Conservation (phyloP, 2,329 filamentous ascomycete genomes). For the Pseudocercospora vitis region DNA sequence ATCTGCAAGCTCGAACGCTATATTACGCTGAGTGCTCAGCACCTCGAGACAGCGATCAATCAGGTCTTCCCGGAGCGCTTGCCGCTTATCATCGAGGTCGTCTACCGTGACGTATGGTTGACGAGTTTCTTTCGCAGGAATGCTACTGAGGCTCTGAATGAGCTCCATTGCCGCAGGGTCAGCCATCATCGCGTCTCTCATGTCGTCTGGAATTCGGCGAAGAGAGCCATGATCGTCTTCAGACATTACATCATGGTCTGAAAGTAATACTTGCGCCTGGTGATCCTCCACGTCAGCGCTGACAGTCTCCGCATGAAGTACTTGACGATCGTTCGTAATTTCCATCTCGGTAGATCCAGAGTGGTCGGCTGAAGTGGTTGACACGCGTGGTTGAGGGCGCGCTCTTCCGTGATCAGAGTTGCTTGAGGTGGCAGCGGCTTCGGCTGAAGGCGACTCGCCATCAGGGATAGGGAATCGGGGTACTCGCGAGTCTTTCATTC, state of each 20-base stretch:
- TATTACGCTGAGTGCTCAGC: slow-evolving; percentile 79
- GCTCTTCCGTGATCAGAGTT: not conserved
- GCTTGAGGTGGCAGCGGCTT: not conserved
- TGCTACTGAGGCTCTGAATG: not conserved
- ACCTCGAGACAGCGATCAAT: slow-evolving; percentile 91
- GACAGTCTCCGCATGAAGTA: slow-evolving; percentile 5
- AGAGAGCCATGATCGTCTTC: slow-evolving; percentile 30
- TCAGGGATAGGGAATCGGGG: slow-evolving; percentile 36
- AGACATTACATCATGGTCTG: slow-evolving; percentile 24
- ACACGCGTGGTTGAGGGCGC: slow-evolving; percentile 36
- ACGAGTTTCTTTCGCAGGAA: slow-evolving; percentile 33
- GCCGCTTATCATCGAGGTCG: slow-evolving; percentile 74
- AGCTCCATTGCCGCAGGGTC: slow-evolving; percentile 12
- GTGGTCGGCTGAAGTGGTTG: slow-evolving; percentile 32
- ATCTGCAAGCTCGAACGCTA: slow-evolving; percentile 88
- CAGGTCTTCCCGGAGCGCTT: slow-evolving; percentile 69
- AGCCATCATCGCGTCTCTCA: slow-evolving; percentile 26
- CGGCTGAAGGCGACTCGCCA: slow-evolving; percentile 13
- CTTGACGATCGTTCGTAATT: not conserved
- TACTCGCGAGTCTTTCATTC: slow-evolving; percentile 26
- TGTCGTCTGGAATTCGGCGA: slow-evolving; percentile 26
- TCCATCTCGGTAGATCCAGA: slow-evolving; percentile 3
- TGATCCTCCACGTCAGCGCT: slow-evolving; percentile 13
- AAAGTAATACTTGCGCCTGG: slow-evolving; percentile 9
- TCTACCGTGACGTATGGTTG: slow-evolving; percentile 63